These are phyloP conservation scores for Lactifluus pinguis DNA, from an alignment of 768 basidiomycete species.

Conservation along the genomic window DNA sequence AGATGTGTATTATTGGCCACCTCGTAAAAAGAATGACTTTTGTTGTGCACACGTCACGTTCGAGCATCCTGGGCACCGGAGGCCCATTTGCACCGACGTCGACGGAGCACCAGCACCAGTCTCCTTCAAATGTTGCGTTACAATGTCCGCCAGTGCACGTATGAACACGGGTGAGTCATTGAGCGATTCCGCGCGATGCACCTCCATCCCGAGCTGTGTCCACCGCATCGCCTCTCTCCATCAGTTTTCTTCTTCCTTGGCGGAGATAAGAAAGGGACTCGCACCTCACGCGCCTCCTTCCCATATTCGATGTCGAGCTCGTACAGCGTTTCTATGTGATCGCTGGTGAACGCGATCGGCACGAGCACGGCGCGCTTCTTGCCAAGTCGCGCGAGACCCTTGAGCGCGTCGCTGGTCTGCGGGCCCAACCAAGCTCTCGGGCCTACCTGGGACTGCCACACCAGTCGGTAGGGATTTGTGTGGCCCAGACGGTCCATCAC, in stretches of 20 bases:
- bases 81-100: slow-evolving; percentile 67
- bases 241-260: background rate
- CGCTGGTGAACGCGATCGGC: slow-evolving; percentile 97
- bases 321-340: slow-evolving; percentile 97
- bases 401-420: slow-evolving; percentile 86
- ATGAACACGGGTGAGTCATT: slow-evolving; percentile 97
- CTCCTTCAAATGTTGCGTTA: slow-evolving; percentile 64
- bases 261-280: slow-evolving; percentile 20
- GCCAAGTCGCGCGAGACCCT: slow-evolving; percentile 71
- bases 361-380: slow-evolving; percentile 74
- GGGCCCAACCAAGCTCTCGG: slow-evolving; percentile 98
- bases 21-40: slow-evolving; percentile 83
- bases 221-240: background rate
- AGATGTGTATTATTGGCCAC: slow-evolving; percentile 37
- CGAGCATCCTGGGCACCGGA: slow-evolving; percentile 92
- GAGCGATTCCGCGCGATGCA: slow-evolving; percentile 80
- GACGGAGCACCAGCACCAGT: slow-evolving; percentile 51
- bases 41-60: slow-evolving; percentile 81
- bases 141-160: slow-evolving; percentile 88
- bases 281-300: slow-evolving; percentile 83
- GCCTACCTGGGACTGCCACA: slow-evolving; percentile 98
- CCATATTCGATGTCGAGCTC: slow-evolving; percentile 93
- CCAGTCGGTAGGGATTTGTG: slow-evolving; percentile 82
- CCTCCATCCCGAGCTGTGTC: slow-evolving; percentile 78
- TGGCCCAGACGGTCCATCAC: slow-evolving; percentile 84